These are phyloP conservation scores for Pleurotus tuber-regium DNA, from an alignment of 768 basidiomycete genomes.

Conservation along the genomic window DNA sequence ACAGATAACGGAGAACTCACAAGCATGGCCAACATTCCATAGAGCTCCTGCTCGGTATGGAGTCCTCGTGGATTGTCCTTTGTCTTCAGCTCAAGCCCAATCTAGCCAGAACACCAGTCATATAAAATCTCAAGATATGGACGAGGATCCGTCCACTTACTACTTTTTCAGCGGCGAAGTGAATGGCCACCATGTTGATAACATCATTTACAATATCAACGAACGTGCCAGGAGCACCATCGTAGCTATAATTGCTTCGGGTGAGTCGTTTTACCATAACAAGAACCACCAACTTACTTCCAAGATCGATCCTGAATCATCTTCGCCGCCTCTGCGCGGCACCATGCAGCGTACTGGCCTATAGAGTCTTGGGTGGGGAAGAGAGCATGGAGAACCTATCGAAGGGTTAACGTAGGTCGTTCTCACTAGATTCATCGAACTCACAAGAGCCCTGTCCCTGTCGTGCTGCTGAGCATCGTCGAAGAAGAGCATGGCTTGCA, in stretches of 20 bases:
- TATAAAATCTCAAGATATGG: not conserved
- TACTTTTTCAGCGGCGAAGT: slow-evolving; percentile 40
- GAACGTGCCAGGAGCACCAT: slow-evolving; percentile 26
- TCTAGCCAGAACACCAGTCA: slow-evolving; percentile 18
- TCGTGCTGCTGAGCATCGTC: slow-evolving; percentile 16
- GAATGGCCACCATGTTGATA: slow-evolving; percentile 35
- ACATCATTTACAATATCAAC: slow-evolving; percentile 45
- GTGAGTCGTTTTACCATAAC: not conserved
- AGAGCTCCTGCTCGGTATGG: slow-evolving; percentile 39
- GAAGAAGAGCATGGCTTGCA: slow-evolving; percentile 13
- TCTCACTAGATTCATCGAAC: too few species aligned
- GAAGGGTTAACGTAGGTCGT: too few species aligned
- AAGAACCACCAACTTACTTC: slow-evolving; percentile 11
- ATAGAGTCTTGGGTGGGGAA: slow-evolving; percentile 24
- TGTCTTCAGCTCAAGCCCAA: slow-evolving; percentile 40
- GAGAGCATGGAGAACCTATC: slow-evolving; percentile 23
- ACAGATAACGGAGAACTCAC: slow-evolving; percentile 7
- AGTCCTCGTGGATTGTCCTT: slow-evolving; percentile 32
- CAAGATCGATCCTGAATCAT: slow-evolving; percentile 23
- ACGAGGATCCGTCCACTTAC: slow-evolving; percentile 26
- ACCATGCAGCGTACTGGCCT: slow-evolving; percentile 23
- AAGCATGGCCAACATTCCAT: slow-evolving; percentile 32
- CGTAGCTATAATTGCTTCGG: slow-evolving; percentile 12
- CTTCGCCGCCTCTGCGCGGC: slow-evolving; percentile 19
- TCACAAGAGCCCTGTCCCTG: slow-evolving; percentile 16